Evolutionary conservation across 2,329 filamentous ascomycete species (phyloP).

Genomic region (Nectriaceae sp.): DNA sequence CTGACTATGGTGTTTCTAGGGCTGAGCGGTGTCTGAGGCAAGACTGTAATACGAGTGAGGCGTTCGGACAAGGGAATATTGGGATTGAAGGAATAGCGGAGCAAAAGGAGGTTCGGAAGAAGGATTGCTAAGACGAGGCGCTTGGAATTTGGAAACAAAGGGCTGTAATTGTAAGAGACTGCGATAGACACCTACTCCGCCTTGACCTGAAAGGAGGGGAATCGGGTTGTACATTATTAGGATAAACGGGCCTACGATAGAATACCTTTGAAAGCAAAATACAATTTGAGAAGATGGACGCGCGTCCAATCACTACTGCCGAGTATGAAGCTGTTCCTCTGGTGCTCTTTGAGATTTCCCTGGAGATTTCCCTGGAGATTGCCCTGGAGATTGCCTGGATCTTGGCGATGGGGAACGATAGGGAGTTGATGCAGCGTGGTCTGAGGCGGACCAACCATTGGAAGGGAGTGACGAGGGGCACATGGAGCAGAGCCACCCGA

Average conservation of each 20-base stretch:
- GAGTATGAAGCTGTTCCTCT: neutral
- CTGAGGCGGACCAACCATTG: neutral
- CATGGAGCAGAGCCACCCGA: neutral
- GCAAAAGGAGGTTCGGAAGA: no score
- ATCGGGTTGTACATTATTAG: neutral
- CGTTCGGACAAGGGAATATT: no score
- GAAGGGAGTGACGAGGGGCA: neutral
- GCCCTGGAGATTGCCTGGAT: neutral
- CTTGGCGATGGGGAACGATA: neutral
- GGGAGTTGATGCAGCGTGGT: neutral
- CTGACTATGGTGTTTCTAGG: conserved; percentile 18
- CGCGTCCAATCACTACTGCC: neutral
- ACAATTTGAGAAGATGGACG: neutral
- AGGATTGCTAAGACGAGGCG: neutral
- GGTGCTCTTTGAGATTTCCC: neutral
- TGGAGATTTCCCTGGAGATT: neutral
- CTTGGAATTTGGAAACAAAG: neutral
- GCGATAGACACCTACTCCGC: neutral
- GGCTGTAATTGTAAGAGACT: neutral
- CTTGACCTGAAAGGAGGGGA: neutral
- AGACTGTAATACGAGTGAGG: no score
- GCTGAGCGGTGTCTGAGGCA: conserved; percentile 8
- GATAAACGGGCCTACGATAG: no score
- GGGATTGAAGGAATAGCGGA: neutral
- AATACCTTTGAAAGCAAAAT: no score